Conservation (phyloP, 2,329 filamentous ascomycete species). For the Pseudonectria foliicola region DNA sequence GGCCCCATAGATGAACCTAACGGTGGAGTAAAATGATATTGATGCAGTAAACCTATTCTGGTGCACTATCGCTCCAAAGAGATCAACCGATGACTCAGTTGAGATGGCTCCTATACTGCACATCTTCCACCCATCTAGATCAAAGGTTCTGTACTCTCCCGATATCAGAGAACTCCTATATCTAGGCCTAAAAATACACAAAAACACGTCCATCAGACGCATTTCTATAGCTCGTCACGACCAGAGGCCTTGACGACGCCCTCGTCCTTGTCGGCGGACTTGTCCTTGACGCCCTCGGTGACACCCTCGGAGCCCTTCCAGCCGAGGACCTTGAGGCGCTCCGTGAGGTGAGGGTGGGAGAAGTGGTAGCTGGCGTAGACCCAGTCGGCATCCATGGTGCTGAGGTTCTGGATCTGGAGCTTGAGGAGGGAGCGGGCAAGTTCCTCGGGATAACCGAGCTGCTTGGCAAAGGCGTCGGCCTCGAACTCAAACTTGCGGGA, state of each 20-base stretch:
- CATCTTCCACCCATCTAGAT: too few relatives aligned
- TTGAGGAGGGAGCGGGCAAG: slow-evolving; percentile 88
- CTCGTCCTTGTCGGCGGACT: slow-evolving; percentile 30
- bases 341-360: slow-evolving; percentile 92
- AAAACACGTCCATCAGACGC: slow-evolving; percentile 1
- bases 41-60: too few relatives aligned
- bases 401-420: slow-evolving; percentile 96
- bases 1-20: too few relatives aligned
- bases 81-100: too few relatives aligned
- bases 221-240: slow-evolving; percentile 59
- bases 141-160: too few relatives aligned
- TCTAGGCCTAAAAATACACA: too few relatives aligned
- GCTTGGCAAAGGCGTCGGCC: slow-evolving; percentile 82
- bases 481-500: slow-evolving; percentile 94
- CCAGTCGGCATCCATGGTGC: slow-evolving; percentile 98
- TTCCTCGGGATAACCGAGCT: slow-evolving; percentile 76
- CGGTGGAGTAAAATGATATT: too few relatives aligned
- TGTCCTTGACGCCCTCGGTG: slow-evolving; percentile 28
- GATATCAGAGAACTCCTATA: too few relatives aligned
- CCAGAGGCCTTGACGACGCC: slow-evolving; percentile 62
- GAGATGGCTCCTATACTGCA: too few relatives aligned
- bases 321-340: slow-evolving; percentile 82
- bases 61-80: too few relatives aligned
- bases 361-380: slow-evolving; percentile 98
- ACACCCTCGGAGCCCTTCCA: slow-evolving; percentile 63